Percentiles rank a stretch among this genome's conserved stretches.
Evolutionary conservation across 805 yeast species (phyloP).

Genomic region (Saccharomycopsis selenospora): DNA sequence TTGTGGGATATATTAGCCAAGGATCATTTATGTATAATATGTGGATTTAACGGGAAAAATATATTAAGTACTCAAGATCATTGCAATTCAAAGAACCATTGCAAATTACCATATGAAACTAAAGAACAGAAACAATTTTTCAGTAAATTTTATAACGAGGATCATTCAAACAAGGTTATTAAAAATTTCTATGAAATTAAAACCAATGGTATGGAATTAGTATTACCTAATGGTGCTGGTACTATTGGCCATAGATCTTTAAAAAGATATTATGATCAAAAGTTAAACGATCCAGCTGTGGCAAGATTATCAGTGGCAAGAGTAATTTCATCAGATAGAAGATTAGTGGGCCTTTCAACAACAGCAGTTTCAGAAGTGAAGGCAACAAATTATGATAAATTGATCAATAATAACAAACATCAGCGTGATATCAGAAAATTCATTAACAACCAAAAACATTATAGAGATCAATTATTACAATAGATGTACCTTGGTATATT

Average conservation of each 20-base stretch:
- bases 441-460: conserved; percentile 79
- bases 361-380: conserved; percentile 18
- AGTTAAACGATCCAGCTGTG: conserved; percentile 46
- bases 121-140: conserved; percentile 70
- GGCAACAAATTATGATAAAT: conserved; percentile 31
- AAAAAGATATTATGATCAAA: conserved; percentile 63
- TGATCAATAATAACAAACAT: conserved; percentile 39
- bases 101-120: conserved; percentile 80
- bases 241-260: conserved; percentile 77
- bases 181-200: conserved; percentile 28
- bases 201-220: conserved; percentile 53
- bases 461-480: conserved; percentile 69
- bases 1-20: conserved; percentile 74
- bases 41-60: conserved; percentile 77
- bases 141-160: conserved; percentile 62
- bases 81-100: conserved; percentile 77
- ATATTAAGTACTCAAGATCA: conserved; percentile 87
- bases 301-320: conserved; percentile 45
- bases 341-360: conserved; percentile 36
- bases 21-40: conserved; percentile 71
- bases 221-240: conserved; percentile 63
- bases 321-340: conserved; percentile 67
- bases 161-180: conserved; percentile 25
- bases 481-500: too few species aligned
- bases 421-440: conserved; percentile 45